A percentile compares a stretch with the other conserved stretches of the same genome.
These are phyloP conservation scores for Astrothelium macrocarpum DNA, from an alignment of 495 filamentous ascomycete genomes.

Conservation along the genomic window DNA sequence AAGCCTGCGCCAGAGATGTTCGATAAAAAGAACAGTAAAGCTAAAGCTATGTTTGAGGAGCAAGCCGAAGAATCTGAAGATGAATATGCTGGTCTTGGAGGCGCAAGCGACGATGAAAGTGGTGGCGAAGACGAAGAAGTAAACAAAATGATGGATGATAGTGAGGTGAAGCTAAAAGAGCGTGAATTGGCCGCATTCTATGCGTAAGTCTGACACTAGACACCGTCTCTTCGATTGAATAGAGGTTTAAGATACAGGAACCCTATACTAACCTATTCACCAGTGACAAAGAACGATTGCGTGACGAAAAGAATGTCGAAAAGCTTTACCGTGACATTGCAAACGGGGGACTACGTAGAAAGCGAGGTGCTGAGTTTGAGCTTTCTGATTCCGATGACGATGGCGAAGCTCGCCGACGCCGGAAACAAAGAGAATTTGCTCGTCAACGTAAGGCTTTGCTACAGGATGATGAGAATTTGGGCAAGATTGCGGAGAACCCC, in stretches of 20 bases:
- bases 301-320: conserved; percentile 75
- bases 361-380: conserved; percentile 62
- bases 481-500: conserved; percentile 77
- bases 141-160: conserved; percentile 84
- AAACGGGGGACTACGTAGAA: conserved; percentile 71
- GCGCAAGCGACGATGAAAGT: conserved; percentile 78
- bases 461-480: conserved; percentile 72
- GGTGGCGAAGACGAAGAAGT: conserved; percentile 60
- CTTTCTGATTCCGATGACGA: conserved; percentile 76
- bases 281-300: conserved; percentile 48
- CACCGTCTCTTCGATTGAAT: background rate
- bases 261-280: conserved; percentile 13
- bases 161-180: conserved; percentile 61
- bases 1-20: conserved; percentile 46
- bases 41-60: conserved; percentile 79
- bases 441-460: conserved; percentile 85
- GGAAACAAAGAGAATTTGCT: conserved; percentile 81
- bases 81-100: conserved; percentile 92
- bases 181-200: conserved; percentile 73
- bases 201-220: conserved; percentile 53
- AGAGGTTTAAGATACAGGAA: no score
- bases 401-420: conserved; percentile 61
- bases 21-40: conserved; percentile 80
- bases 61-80: conserved; percentile 97
- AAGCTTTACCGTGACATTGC: conserved; percentile 90